Percentiles rank a stretch among this genome's conserved stretches.
Conservation (phyloP, 352 stramenopile species). For the Halophytophthora polymorphica region DNA sequence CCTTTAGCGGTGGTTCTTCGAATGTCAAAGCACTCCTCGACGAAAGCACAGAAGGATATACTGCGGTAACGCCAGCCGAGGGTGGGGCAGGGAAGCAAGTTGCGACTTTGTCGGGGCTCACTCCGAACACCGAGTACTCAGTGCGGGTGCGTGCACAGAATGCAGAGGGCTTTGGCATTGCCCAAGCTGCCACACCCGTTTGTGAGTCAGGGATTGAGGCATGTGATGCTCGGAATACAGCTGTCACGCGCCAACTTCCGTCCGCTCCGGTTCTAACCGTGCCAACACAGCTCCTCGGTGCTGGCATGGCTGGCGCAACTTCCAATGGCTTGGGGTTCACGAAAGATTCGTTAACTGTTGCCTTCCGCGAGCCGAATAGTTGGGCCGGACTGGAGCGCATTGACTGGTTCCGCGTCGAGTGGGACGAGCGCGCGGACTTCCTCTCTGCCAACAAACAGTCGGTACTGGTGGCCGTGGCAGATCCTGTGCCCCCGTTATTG, state of each 20-base stretch:
- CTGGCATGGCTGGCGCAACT: conserved; percentile 13
- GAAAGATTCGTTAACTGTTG: conserved; percentile 49
- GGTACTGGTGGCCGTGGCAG: conserved; percentile 30
- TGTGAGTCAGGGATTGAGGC: conserved; percentile 85
- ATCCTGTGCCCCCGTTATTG: too few species aligned
- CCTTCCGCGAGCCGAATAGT: conserved; percentile 60
- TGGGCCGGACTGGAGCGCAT: conserved; percentile 78
- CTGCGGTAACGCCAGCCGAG: conserved; percentile 20
- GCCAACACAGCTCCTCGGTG: conserved; percentile 45
- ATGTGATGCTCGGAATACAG: conserved; percentile 40
- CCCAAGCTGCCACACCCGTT: conserved; percentile 68
- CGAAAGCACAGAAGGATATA: conserved; percentile 37
- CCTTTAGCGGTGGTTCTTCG: conserved; percentile 30
- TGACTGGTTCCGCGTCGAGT: conserved; percentile 90
- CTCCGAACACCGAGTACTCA: conserved; percentile 62
- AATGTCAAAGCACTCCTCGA: conserved; percentile 51
- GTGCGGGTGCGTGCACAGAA: conserved; percentile 86
- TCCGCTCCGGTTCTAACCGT: conserved; percentile 37
- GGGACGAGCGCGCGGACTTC: conserved; percentile 76
- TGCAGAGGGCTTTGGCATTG: conserved; percentile 66
- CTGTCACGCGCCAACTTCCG: conserved; percentile 62
- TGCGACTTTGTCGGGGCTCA: conserved; percentile 27
- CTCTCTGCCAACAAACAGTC: conserved; percentile 31
- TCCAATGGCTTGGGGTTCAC: conserved; percentile 69
- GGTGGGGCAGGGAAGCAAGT: background rate